Evolutionary conservation across 768 basidiomycete species (phyloP), one percentile per base, ranked within the genome.

Genomic region (Leccinum olivaceopallidum): DNA sequence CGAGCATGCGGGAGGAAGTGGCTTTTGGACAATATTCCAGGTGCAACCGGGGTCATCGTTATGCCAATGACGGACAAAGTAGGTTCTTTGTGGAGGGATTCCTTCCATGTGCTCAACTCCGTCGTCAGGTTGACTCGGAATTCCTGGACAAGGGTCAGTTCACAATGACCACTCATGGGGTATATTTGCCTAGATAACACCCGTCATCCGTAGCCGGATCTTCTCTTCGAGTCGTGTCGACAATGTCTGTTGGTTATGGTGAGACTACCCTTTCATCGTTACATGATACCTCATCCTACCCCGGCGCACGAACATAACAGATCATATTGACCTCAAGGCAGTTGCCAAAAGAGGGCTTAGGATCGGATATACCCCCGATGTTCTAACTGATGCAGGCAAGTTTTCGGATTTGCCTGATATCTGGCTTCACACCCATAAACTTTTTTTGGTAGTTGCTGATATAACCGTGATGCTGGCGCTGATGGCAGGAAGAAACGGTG

Each of bases 191-290:
- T n/a, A n/a, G n/a, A n/a, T 14, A 49, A 47, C 60, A 39, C 18
- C 42, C n/a, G 16, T 52, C 12, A 47, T 30, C 52, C 50, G 3
- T 65, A 89, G 93, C 93, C 63, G 94, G 94, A 4, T 78, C 88
- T 0, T 78, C 72, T 53, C 80, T 99, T 9, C 84, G 83, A 49
- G 87, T 92, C n/a, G 83, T 97, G 3, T 96, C 95, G 1, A 97
- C 95, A 0, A 91, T 96, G 86, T 94, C 92, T 18, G 93, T 95
- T 20, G 94, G 93, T 51, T 91, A 88, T 69, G 91, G 92, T 91
- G 60, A 58, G 81, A 63, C 20, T 47, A 22, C 14, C 44, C 14
- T 14, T 51, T 47, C 53, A 18, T 28, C 49, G 5, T 16, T 18
- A 47, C 36, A 7, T 2, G 1, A 14, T 26, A 36, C 13, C 18